These are phyloP conservation scores for Conringia planisiliqua DNA, from an alignment of 345 rosid genomes.

Conservation along the genomic window DNA sequence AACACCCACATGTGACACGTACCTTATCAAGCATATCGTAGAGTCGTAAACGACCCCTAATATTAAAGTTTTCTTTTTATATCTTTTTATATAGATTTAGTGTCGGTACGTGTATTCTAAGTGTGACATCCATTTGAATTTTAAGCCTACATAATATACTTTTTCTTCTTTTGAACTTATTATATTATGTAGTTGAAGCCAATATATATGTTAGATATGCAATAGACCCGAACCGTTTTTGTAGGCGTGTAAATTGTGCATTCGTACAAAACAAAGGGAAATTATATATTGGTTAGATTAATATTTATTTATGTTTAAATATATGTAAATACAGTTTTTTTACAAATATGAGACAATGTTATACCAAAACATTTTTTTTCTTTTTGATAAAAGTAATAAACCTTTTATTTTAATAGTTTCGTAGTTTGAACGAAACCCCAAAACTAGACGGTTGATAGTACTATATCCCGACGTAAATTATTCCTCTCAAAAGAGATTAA, in stretches of 20 bases:
- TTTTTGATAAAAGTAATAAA: neutral
- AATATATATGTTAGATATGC: neutral
- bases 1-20: slow-evolving; percentile 39
- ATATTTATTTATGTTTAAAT: neutral
- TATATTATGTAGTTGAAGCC: neutral
- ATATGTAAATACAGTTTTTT: neutral
- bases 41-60: neutral
- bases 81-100: neutral
- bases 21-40: slow-evolving; percentile 27
- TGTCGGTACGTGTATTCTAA: slow-evolving; percentile 27
- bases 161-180: too few species aligned
- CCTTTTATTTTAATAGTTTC: neutral
- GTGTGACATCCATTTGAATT: slow-evolving; percentile 27
- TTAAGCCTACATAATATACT: too few species aligned
- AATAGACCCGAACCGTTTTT: neutral
- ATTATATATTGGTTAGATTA: neutral
- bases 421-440: neutral
- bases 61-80: neutral
- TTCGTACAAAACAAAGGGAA: neutral
- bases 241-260: neutral
- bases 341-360: too few species aligned
- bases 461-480: neutral
- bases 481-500: neutral
- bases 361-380: too few species aligned
- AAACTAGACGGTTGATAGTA: neutral